These are phyloP conservation scores for Pyricularia pennisetigena DNA, from an alignment of 2,329 filamentous ascomycete species.

Conservation along the genomic window DNA sequence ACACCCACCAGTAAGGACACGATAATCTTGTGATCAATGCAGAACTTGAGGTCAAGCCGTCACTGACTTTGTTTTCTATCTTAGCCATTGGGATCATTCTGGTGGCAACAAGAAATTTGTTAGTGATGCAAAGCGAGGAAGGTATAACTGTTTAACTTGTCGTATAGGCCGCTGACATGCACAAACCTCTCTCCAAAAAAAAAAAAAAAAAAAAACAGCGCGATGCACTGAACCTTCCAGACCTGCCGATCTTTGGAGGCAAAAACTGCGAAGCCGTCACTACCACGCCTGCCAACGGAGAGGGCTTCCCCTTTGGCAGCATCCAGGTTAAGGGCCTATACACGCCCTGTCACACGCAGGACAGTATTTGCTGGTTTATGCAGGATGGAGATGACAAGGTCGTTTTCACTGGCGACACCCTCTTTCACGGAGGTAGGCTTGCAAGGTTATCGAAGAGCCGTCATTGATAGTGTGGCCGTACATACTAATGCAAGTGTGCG, in stretches of 20 bases:
- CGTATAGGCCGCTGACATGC: neutral
- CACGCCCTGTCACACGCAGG: slow-evolving; percentile 95
- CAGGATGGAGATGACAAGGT: slow-evolving; percentile 66
- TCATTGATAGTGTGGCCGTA: neutral
- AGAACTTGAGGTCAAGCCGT: neutral
- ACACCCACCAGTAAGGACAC: slow-evolving; percentile 83
- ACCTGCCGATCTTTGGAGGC: slow-evolving; percentile 75
- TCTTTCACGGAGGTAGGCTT: slow-evolving; percentile 75
- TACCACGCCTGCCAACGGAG: slow-evolving; percentile 62
- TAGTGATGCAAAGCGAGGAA: neutral
- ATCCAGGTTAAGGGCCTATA: slow-evolving; percentile 83
- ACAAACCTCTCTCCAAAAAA: neutral
- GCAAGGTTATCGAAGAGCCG: neutral
- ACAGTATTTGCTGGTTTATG: slow-evolving; percentile 93
- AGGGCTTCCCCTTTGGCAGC: slow-evolving; percentile 71
- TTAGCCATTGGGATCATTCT: slow-evolving; percentile 85
- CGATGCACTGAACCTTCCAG: slow-evolving; percentile 40
- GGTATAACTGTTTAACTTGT: neutral
- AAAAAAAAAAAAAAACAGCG: slow-evolving; percentile 13
- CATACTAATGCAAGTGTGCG: neutral
- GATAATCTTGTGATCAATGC: neutral
- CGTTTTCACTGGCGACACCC: slow-evolving; percentile 92
- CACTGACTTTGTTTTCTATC: neutral
- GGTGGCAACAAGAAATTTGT: slow-evolving; percentile 83
- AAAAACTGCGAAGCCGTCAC: slow-evolving; percentile 71